A percentile compares a stretch with the other conserved stretches of the same genome.
phyloP scores from a whole-genome alignment of 306 rosid genomes.

The Fagus crenata region DNA sequence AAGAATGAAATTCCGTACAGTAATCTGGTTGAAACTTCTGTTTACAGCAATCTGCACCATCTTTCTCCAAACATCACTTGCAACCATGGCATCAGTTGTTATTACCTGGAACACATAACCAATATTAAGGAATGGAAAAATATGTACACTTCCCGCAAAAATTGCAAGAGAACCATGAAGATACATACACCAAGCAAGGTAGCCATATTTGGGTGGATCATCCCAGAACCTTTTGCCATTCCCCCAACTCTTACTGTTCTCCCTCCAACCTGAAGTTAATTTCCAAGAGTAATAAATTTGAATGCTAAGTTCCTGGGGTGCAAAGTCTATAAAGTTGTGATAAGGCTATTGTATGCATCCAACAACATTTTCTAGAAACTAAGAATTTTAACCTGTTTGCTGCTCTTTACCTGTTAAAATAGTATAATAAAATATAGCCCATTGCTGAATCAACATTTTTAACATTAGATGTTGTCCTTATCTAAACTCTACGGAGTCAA shows the following conservation, averaged over 20 bases:
- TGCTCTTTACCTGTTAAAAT: background rate
- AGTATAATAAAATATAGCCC: background rate
- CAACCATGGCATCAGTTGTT: constrained; percentile 74
- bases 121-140: background rate
- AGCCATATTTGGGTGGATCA: constrained; percentile 99
- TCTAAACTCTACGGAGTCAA: background rate
- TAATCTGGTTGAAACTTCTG: too few relatives aligned
- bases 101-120: constrained; percentile 51
- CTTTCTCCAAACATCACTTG: too few relatives aligned
- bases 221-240: constrained; percentile 98
- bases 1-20: too few relatives aligned
- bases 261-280: constrained; percentile 58
- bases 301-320: background rate
- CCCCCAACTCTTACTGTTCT: constrained; percentile 75
- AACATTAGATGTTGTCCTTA: background rate
- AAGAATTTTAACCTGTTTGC: background rate
- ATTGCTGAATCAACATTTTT: background rate
- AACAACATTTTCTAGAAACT: background rate
- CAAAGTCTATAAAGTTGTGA: background rate
- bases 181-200: constrained; percentile 88
- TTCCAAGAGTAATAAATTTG: background rate
- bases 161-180: constrained; percentile 23
- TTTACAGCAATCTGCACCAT: too few relatives aligned
- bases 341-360: background rate
- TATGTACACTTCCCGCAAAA: constrained; percentile 13